phyloP scores from a whole-genome alignment of 371 early-diverging fungal species.

The Circinella umbellata region DNA sequence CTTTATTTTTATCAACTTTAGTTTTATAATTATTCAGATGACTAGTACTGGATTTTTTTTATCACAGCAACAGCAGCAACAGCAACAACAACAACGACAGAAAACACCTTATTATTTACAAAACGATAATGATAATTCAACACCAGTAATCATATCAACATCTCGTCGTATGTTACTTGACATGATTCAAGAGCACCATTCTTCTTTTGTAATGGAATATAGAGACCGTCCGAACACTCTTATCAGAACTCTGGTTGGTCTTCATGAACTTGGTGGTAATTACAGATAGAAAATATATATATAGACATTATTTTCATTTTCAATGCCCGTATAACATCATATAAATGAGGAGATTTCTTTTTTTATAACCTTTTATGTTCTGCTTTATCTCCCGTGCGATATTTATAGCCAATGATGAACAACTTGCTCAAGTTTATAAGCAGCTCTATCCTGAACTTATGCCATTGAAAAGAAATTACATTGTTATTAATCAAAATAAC shows the following conservation, averaged over 20 bases:
- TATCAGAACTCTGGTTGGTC: conserved; percentile 32
- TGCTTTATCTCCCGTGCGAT: no score
- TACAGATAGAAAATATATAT: neutral
- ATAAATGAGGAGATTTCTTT: no score
- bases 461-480: neutral
- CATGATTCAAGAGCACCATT: conserved; percentile 27
- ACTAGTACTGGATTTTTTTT: conserved; percentile 6
- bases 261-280: conserved; percentile 43
- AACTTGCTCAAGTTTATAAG: conserved; percentile 12
- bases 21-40: neutral
- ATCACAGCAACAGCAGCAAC: conserved; percentile 4
- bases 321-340: no score
- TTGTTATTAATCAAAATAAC: conserved; percentile 1
- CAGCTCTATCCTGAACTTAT: conserved; percentile 11
- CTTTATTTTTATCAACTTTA: neutral
- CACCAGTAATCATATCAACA: neutral
- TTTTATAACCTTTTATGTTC: no score
- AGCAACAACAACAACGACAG: neutral
- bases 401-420: conserved; percentile 12
- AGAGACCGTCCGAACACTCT: conserved; percentile 42
- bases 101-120: neutral
- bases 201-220: conserved; percentile 40
- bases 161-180: conserved; percentile 8
- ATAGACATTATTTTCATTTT: neutral
- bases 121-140: neutral